A percentile compares a stretch with the other conserved stretches of the same genome.
Evolutionary conservation across 176 grass and related monocot genomes (phyloP).

Genomic region (Carex kokanica): DNA sequence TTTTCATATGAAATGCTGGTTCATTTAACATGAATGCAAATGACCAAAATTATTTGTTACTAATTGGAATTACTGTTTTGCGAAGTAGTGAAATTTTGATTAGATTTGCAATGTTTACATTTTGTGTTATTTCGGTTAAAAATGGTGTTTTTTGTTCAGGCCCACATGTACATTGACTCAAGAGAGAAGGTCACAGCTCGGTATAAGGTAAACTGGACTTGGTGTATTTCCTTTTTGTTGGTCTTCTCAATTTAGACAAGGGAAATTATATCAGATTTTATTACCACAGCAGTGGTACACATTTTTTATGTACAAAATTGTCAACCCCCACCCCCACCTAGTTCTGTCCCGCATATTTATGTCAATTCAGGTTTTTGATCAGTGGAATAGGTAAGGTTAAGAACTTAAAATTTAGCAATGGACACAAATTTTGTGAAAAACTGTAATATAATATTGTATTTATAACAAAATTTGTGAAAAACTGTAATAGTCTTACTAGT

Average conservation of each 20-base stretch:
- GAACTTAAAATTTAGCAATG: neutral
- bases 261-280: neutral
- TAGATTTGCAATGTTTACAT: neutral
- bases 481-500: neutral
- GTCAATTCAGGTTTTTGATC: neutral
- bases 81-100: neutral
- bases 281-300: neutral
- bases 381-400: neutral
- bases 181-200: constrained; percentile 94
- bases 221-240: neutral
- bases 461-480: neutral
- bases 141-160: constrained; percentile 44
- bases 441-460: neutral
- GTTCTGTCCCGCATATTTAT: neutral
- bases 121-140: constrained; percentile 1
- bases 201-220: constrained; percentile 61
- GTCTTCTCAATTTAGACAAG: neutral
- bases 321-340: neutral
- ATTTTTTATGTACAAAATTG: neutral
- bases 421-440: neutral
- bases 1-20: neutral
- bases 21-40: neutral
- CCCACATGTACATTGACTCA: constrained; percentile 68
- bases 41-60: neutral
- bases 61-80: neutral